phyloP scores from a whole-genome alignment of 495 filamentous ascomycete genomes.

The Hypoxylon crocopeplum region DNA sequence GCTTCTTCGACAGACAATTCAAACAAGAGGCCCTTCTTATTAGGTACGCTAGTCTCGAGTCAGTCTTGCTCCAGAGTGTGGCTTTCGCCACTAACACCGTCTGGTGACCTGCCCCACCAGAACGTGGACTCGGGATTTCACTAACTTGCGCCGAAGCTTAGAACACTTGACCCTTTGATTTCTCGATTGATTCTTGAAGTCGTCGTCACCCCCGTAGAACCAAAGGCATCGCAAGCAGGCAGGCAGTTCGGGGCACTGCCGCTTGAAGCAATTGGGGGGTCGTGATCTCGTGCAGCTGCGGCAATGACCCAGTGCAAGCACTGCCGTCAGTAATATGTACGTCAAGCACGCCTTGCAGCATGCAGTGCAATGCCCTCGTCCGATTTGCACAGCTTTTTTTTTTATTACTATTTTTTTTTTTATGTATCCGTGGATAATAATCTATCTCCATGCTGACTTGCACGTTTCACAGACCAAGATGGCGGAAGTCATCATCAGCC shows the following conservation, averaged over 20 bases:
- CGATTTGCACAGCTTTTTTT: conserved; percentile 27
- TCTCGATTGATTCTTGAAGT: conserved; percentile 28
- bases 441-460: conserved; percentile 33
- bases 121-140: conserved; percentile 40
- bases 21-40: conserved; percentile 20
- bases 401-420: no score
- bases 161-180: conserved; percentile 29
- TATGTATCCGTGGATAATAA: no score
- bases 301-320: conserved; percentile 41
- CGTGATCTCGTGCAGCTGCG: conserved; percentile 36
- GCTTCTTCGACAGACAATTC: conserved; percentile 6
- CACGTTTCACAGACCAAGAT: conserved; percentile 38
- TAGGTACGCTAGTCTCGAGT: conserved; percentile 40
- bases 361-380: conserved; percentile 44
- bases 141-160: conserved; percentile 35
- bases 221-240: conserved; percentile 26
- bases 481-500: conserved; percentile 41
- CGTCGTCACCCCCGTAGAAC: conserved; percentile 5
- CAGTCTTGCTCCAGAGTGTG: conserved; percentile 37
- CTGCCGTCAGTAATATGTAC: conserved; percentile 42
- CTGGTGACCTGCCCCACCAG: conserved; percentile 46
- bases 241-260: conserved; percentile 25
- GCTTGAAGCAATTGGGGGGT: conserved; percentile 36
- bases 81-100: conserved; percentile 48
- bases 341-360: conserved; percentile 46